phyloP scores from a whole-genome alignment of 1,284 basidiomycete species.

The Trametes sp. region DNA sequence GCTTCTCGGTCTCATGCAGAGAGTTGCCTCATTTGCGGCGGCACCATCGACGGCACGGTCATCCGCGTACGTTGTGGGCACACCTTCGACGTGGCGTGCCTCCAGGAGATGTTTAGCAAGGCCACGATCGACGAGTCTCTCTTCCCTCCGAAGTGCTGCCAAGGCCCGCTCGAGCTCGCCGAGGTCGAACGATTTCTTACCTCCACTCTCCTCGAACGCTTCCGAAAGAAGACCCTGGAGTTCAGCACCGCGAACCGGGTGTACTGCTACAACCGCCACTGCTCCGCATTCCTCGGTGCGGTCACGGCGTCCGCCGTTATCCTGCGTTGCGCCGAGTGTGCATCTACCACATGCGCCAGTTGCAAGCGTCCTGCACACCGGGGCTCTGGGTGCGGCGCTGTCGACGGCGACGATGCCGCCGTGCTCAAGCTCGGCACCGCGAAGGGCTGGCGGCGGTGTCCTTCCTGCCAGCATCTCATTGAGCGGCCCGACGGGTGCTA shows the following conservation, averaged over 20 bases:
- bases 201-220: conserved; percentile 2
- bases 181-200: conserved; percentile 20
- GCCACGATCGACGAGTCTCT: conserved; percentile 30
- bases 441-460: conserved; percentile 34
- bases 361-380: conserved; percentile 32
- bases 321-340: conserved; percentile 17
- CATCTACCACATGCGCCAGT: conserved; percentile 19
- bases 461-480: conserved; percentile 31
- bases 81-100: conserved; percentile 26
- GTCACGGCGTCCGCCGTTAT: conserved; percentile 4
- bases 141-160: conserved; percentile 35
- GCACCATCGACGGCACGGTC: conserved; percentile 15
- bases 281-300: conserved; percentile 28
- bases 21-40: conserved; percentile 20
- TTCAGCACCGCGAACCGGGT: conserved; percentile 27
- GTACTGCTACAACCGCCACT: conserved; percentile 29
- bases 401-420: conserved; percentile 9
- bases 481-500: conserved; percentile 34
- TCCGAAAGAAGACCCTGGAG: conserved; percentile 19
- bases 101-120: conserved; percentile 30
- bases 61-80: conserved; percentile 29
- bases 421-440: conserved; percentile 28
- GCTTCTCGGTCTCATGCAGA: too few relatives aligned
- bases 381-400: conserved; percentile 12
- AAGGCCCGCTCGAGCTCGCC: conserved; percentile 18